Percentiles rank a stretch among this genome's conserved stretches.
Conservation (phyloP, 2,329 filamentous ascomycete genomes). For the Knoxdaviesia capensis region DNA sequence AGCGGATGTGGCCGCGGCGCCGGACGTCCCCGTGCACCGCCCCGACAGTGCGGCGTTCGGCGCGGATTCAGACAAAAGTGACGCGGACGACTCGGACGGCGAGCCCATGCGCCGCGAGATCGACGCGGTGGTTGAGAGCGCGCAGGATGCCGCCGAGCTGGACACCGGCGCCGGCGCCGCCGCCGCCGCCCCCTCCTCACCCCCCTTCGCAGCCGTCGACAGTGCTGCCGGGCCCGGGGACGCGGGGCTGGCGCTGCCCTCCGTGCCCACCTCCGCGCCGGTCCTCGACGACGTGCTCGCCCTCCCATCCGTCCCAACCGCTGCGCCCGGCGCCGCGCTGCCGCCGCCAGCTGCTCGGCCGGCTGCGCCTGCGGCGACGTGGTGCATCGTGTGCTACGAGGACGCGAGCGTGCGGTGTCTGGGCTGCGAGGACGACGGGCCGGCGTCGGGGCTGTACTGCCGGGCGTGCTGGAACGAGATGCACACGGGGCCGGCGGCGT, state of each 20-base stretch:
- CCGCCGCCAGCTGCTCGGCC: conserved; percentile 6
- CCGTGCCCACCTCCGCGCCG: conserved; percentile 17
- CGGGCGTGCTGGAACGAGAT: conserved; percentile 63
- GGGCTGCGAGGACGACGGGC: conserved; percentile 43
- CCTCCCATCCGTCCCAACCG: conserved; percentile 26
- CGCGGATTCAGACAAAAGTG: conserved; percentile 3
- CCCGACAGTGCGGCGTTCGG: background rate
- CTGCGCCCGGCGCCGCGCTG: conserved; percentile 10
- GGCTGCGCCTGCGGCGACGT: conserved; percentile 36
- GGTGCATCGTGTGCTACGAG: conserved; percentile 69
- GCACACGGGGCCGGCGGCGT: conserved; percentile 48
- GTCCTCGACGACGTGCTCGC: conserved; percentile 12
- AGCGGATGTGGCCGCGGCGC: conserved; percentile 5
- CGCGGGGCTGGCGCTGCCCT: conserved; percentile 13
- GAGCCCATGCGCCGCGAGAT: conserved; percentile 25
- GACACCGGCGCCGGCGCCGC: background rate
- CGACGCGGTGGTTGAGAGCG: conserved; percentile 19
- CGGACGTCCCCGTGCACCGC: background rate
- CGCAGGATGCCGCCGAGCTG: background rate
- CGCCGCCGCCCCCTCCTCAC: background rate
- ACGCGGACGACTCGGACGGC: conserved; percentile 26
- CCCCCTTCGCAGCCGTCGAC: conserved; percentile 1
- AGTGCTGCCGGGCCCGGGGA: conserved; percentile 5
- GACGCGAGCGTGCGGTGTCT: conserved; percentile 54
- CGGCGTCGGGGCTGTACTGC: conserved; percentile 37